Conservation (phyloP, 805 yeast species). For the Lipomyces japonicus region DNA sequence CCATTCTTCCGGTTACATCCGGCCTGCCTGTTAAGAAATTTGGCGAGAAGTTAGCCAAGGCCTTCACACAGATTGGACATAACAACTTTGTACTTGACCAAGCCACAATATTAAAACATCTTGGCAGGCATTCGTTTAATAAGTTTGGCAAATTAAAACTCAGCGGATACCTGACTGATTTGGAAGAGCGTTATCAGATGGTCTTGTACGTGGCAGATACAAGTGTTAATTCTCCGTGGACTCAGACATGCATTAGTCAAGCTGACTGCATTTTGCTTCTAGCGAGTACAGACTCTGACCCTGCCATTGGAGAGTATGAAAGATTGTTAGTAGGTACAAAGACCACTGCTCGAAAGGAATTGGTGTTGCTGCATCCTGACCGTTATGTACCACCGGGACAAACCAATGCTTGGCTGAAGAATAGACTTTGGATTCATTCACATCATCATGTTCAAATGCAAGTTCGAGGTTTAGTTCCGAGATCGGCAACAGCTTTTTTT, state of each 20-base stretch:
- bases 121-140: slow-evolving; percentile 92
- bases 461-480: slow-evolving; percentile 28
- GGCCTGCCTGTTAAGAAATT: slow-evolving; percentile 87
- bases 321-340: slow-evolving; percentile 65
- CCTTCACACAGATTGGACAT: slow-evolving; percentile 68
- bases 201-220: slow-evolving; percentile 88
- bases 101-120: slow-evolving; percentile 68
- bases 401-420: slow-evolving; percentile 78
- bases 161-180: slow-evolving; percentile 82
- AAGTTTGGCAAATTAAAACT: slow-evolving; percentile 79
- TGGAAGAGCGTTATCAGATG: slow-evolving; percentile 86
- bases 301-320: slow-evolving; percentile 83
- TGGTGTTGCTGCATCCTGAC: slow-evolving; percentile 80
- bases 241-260: slow-evolving; percentile 85
- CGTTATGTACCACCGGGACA: slow-evolving; percentile 78
- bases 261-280: slow-evolving; percentile 89
- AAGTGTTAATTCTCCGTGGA: slow-evolving; percentile 79
- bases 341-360: slow-evolving; percentile 82
- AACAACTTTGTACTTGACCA: slow-evolving; percentile 78
- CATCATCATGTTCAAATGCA: slow-evolving; percentile 88
- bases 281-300: slow-evolving; percentile 74
- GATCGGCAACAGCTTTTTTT: slow-evolving; percentile 13
- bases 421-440: slow-evolving; percentile 83
- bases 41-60: slow-evolving; percentile 67
- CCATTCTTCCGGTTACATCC: slow-evolving; percentile 71